Evolutionary conservation across 2,329 filamentous ascomycete species (phyloP).

Genomic region (Microascus cirrosus): DNA sequence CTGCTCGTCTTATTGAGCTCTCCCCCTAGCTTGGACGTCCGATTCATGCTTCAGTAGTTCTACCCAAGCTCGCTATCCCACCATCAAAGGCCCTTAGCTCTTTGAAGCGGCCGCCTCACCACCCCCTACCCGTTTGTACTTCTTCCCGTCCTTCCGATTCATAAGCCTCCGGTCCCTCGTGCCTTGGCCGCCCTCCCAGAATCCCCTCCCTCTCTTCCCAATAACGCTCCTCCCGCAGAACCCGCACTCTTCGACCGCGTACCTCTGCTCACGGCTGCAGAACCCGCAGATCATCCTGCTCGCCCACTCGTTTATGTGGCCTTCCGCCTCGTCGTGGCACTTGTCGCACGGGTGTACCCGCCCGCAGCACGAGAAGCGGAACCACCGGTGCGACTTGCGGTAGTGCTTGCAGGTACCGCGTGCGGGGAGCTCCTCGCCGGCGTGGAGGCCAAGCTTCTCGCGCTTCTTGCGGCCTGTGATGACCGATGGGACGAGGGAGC

Average conservation of each 20-base stretch:
- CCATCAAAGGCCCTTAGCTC: too few species aligned
- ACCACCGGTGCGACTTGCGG: constrained; percentile 49
- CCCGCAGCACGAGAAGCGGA: constrained; percentile 52
- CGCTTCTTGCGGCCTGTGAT: constrained; percentile 31
- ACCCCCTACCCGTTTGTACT: constrained; percentile 52
- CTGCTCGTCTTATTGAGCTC: too few species aligned
- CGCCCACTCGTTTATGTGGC: constrained; percentile 71
- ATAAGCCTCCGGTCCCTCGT: constrained; percentile 62
- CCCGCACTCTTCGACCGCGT: constrained; percentile 62
- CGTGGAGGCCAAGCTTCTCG: constrained; percentile 44
- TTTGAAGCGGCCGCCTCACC: constrained; percentile 17
- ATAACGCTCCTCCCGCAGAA: constrained; percentile 63
- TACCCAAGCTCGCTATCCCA: too few species aligned
- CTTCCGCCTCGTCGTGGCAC: constrained; percentile 63
- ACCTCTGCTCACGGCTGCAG: constrained; percentile 73
- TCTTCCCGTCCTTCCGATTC: constrained; percentile 67
- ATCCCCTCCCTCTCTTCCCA: constrained; percentile 54
- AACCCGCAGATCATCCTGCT: constrained; percentile 75
- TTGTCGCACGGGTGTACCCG: constrained; percentile 52
- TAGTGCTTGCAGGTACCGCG: constrained; percentile 48
- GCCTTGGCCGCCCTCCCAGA: constrained; percentile 81
- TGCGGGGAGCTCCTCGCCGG: constrained; percentile 42
- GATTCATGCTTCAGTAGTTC: too few species aligned
- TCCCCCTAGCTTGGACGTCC: too few species aligned
- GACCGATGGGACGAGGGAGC: constrained; percentile 27